These are phyloP conservation scores for Phytophthora pistaciae DNA, from an alignment of 352 stramenopile species.

Conservation along the genomic window DNA sequence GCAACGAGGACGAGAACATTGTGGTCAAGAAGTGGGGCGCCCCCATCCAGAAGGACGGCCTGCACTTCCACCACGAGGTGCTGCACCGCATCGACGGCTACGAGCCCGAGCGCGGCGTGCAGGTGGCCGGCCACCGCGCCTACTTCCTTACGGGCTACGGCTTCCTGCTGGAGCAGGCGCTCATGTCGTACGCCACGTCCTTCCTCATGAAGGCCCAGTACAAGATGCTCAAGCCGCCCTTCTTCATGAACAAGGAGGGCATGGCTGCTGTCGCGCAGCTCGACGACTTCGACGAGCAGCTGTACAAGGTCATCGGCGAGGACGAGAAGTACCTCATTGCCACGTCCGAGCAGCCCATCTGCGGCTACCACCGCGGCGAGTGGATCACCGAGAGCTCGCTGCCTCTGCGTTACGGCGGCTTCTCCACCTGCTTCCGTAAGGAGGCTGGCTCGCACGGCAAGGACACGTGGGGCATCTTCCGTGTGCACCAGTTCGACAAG, in stretches of 20 bases:
- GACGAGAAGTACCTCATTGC: conserved; percentile 99
- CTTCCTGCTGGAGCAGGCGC: conserved; percentile 98
- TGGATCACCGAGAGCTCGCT: conserved; percentile 89
- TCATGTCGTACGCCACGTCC: conserved; percentile 99
- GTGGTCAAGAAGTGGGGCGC: conserved; percentile 91
- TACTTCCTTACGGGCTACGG: conserved; percentile 99
- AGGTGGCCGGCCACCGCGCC: conserved; percentile 97
- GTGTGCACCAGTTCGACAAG: conserved; percentile 99
- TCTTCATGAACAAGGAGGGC: conserved; percentile 99
- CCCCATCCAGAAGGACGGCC: conserved; percentile 75
- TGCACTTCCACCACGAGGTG: conserved; percentile 96
- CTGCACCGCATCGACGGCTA: conserved; percentile 99
- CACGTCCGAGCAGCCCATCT: conserved; percentile 99
- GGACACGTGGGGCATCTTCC: conserved; percentile 99
- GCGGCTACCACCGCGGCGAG: conserved; percentile 97
- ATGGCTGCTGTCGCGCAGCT: conserved; percentile 99
- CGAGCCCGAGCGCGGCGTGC: conserved; percentile 96
- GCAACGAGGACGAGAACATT: conserved; percentile 97
- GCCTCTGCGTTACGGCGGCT: conserved; percentile 92
- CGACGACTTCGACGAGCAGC: conserved; percentile 99
- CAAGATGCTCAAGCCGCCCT: conserved; percentile 99
- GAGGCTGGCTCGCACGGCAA: conserved; percentile 98
- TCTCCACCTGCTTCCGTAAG: conserved; percentile 99
- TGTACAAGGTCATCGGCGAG: conserved; percentile 99
- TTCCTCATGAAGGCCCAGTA: conserved; percentile 97